Conservation (phyloP, 2,329 filamentous ascomycete genomes). For the Tolypocladium inflatum region DNA sequence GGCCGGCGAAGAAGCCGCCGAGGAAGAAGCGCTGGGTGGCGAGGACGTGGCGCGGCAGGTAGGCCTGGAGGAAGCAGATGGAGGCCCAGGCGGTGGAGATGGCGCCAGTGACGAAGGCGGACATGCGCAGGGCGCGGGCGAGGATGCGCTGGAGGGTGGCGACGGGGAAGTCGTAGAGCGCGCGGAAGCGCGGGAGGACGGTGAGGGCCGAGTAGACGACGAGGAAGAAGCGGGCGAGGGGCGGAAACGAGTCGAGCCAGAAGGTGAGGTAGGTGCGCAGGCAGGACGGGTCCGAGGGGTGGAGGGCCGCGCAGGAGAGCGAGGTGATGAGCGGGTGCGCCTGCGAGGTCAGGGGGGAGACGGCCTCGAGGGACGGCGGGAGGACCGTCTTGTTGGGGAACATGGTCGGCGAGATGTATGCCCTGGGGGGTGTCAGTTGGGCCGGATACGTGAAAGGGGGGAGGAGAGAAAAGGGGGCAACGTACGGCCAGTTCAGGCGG, state of each 20-base stretch:
- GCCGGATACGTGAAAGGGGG: too few relatives aligned
- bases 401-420: constrained; percentile 76
- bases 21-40: constrained; percentile 84
- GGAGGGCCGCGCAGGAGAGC: constrained; percentile 81
- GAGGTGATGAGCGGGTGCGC: constrained; percentile 81
- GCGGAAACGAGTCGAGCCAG: constrained; percentile 75
- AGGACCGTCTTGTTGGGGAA: constrained; percentile 66
- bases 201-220: constrained; percentile 60
- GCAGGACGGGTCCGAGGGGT: constrained; percentile 82
- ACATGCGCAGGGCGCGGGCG: constrained; percentile 61
- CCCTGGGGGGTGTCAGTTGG: constrained; percentile 29
- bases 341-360: constrained; percentile 69
- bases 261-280: constrained; percentile 79
- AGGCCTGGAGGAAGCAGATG: constrained; percentile 78
- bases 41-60: constrained; percentile 64
- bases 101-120: constrained; percentile 66
- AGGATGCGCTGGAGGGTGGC: constrained; percentile 57
- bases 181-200: constrained; percentile 57
- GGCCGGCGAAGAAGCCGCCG: constrained; percentile 73
- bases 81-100: constrained; percentile 81
- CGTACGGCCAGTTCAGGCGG: constrained; percentile 72
- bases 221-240: constrained; percentile 68
- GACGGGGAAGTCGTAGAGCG: constrained; percentile 60
- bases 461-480: constrained; percentile 11
- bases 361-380: constrained; percentile 52